Percentiles rank a stretch among this genome's conserved stretches.
Evolutionary conservation across 2,329 filamentous ascomycete species (phyloP).

Genomic region (Didymella sp.): DNA sequence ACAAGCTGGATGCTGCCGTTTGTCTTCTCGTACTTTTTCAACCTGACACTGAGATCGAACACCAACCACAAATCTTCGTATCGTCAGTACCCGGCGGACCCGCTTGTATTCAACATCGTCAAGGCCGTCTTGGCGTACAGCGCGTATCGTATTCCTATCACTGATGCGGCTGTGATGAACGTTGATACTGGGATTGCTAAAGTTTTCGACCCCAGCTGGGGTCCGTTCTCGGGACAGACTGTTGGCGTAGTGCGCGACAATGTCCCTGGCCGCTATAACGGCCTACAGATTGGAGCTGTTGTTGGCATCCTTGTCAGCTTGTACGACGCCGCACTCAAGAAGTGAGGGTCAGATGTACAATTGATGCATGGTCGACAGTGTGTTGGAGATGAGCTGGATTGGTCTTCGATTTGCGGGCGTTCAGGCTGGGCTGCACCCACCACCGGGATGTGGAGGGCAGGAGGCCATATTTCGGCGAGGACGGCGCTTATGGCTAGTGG

Average conservation of each 20-base stretch:
- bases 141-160: conserved; percentile 65
- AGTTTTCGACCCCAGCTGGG: conserved; percentile 51
- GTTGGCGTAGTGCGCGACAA: conserved; percentile 70
- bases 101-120: conserved; percentile 85
- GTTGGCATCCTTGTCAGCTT: conserved; percentile 73
- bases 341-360: conserved; percentile 26
- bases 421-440: not conserved
- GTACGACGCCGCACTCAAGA: conserved; percentile 79
- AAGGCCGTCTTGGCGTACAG: conserved; percentile 84
- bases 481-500: not conserved
- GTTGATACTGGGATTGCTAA: conserved; percentile 60
- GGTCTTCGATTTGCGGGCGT: not conserved
- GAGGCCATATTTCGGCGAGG: not conserved
- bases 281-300: conserved; percentile 70
- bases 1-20: conserved; percentile 76
- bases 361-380: not conserved
- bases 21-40: conserved; percentile 85
- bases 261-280: conserved; percentile 74
- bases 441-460: not conserved
- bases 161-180: conserved; percentile 25
- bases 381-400: not conserved
- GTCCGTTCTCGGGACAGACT: conserved; percentile 65
- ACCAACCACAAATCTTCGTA: conserved; percentile 53
- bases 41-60: conserved; percentile 70
- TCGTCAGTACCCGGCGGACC: conserved; percentile 73